These are phyloP conservation scores for Leccinum ponderosum DNA, from an alignment of 1,284 basidiomycete genomes.

Conservation along the genomic window DNA sequence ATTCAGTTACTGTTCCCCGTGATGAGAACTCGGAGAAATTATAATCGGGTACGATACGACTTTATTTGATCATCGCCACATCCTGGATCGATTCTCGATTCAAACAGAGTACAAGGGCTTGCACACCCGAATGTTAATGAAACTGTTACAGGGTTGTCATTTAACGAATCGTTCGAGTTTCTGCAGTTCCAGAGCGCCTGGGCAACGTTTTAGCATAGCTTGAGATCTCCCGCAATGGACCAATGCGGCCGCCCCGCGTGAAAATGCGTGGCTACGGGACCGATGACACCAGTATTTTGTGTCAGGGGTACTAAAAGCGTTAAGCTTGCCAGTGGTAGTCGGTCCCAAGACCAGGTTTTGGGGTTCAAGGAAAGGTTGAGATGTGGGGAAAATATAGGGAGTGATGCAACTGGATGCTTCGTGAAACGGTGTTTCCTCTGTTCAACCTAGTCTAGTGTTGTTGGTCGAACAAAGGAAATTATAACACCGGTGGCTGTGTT, in stretches of 20 bases:
- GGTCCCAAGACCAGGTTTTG: background rate
- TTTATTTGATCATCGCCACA: background rate
- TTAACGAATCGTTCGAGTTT: background rate
- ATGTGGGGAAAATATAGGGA: background rate
- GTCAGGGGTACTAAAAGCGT: too few relatives aligned
- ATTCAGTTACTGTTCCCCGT: background rate
- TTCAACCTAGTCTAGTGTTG: background rate
- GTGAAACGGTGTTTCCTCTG: background rate
- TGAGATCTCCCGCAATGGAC: background rate
- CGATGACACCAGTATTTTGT: background rate
- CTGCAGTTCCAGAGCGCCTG: background rate
- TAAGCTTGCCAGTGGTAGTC: too few relatives aligned
- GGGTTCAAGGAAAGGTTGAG: background rate
- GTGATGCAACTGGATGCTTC: background rate
- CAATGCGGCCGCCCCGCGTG: background rate
- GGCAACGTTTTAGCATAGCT: background rate
- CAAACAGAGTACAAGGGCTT: background rate
- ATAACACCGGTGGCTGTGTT: slow-evolving; percentile 24
- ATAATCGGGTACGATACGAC: background rate
- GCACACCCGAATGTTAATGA: background rate
- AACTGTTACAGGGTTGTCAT: background rate
- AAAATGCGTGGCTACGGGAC: background rate
- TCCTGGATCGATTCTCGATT: background rate
- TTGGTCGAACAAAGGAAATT: background rate
- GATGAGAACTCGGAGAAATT: background rate